Evolutionary conservation across 2,329 filamentous ascomycete species (phyloP).

Genomic region (Exophiala xenobiotica): DNA sequence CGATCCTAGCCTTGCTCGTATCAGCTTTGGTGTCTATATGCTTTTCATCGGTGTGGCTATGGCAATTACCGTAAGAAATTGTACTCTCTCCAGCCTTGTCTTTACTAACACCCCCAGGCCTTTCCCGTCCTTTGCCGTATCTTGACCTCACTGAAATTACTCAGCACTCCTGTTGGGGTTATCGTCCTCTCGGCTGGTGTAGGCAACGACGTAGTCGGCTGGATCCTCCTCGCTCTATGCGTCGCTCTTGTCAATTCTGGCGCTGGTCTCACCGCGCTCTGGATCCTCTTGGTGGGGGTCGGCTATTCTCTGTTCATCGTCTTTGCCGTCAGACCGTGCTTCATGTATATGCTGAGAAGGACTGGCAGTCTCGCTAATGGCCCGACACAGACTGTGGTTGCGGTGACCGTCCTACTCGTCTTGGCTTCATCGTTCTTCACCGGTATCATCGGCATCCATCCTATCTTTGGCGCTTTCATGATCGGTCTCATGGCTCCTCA

Average conservation of each 20-base stretch:
- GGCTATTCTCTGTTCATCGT: slow-evolving; percentile 76
- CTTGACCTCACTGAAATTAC: slow-evolving; percentile 82
- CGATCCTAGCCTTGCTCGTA: slow-evolving; percentile 56
- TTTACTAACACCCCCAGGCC: slow-evolving; percentile 47
- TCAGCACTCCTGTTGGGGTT: slow-evolving; percentile 78
- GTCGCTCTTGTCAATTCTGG: slow-evolving; percentile 89
- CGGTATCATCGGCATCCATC: slow-evolving; percentile 84
- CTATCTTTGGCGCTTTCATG: slow-evolving; percentile 92
- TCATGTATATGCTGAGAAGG: slow-evolving; percentile 70
- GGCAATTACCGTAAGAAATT: slow-evolving; percentile 70
- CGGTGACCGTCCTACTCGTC: slow-evolving; percentile 75
- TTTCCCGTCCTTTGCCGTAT: slow-evolving; percentile 94
- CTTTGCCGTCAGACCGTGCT: slow-evolving; percentile 69
- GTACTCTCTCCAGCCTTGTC: neutral
- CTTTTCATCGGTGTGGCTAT: slow-evolving; percentile 91
- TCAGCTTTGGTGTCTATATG: slow-evolving; percentile 62
- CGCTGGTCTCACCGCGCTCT: slow-evolving; percentile 78
- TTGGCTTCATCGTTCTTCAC: slow-evolving; percentile 84
- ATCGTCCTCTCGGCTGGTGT: slow-evolving; percentile 89
- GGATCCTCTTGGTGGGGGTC: slow-evolving; percentile 72
- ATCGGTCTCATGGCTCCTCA: slow-evolving; percentile 80
- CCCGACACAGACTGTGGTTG: slow-evolving; percentile 80
- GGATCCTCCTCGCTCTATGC: slow-evolving; percentile 89
- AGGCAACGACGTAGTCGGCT: slow-evolving; percentile 86
- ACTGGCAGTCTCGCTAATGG: slow-evolving; percentile 82